A percentile compares a stretch with the other conserved stretches of the same genome.
phyloP scores from a whole-genome alignment of 2,329 filamentous ascomycete species.

The Arthrinium phaeospermum region DNA sequence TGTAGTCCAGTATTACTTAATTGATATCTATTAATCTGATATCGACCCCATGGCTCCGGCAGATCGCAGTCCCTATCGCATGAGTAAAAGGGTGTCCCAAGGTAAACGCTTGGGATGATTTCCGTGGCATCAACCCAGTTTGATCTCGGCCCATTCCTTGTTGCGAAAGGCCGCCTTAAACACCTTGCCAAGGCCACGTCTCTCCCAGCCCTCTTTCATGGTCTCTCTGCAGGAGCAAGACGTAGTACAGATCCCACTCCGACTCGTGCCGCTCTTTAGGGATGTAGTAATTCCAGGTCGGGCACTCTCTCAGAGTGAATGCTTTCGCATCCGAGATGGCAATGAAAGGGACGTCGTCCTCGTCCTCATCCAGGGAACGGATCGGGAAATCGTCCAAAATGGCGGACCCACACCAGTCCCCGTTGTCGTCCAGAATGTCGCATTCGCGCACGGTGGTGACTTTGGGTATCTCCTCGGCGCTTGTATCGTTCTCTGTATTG shows the following conservation, averaged over 20 bases:
- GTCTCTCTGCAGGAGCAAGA: constrained; percentile 23
- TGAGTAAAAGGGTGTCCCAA: too few relatives aligned
- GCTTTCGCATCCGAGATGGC: not conserved
- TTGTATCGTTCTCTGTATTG: not conserved
- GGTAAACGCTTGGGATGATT: too few relatives aligned
- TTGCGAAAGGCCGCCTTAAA: constrained; percentile 38
- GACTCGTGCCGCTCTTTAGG: too few relatives aligned
- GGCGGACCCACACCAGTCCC: not conserved
- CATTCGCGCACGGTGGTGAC: not conserved
- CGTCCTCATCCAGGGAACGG: not conserved
- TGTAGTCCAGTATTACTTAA: too few relatives aligned
- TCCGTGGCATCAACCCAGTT: not conserved
- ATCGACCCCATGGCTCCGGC: too few relatives aligned
- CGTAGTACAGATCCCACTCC: not conserved
- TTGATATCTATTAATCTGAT: too few relatives aligned
- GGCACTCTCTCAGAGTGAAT: not conserved
- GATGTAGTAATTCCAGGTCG: not conserved
- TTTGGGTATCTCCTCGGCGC: too few relatives aligned
- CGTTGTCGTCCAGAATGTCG: not conserved
- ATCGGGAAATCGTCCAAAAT: not conserved
- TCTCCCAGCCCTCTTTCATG: constrained; percentile 30
- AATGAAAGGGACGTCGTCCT: not conserved
- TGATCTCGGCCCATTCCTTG: constrained; percentile 35
- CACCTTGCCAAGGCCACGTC: constrained; percentile 41
- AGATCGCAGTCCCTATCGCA: too few relatives aligned